Base-by-base conservation (phyloP, 306 rosid species). In the Begonia fuchsioides region DNA sequence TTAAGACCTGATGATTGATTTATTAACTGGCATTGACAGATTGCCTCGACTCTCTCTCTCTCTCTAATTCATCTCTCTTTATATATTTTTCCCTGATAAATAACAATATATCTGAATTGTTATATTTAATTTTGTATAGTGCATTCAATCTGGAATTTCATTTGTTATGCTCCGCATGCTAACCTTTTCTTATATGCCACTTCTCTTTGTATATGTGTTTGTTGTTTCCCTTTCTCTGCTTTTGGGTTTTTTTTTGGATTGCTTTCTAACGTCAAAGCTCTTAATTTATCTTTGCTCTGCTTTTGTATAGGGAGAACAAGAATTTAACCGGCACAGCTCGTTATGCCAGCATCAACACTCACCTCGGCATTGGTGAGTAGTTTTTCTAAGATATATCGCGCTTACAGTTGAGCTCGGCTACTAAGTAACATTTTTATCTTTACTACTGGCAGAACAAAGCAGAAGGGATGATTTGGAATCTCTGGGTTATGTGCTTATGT, bases 251-350 rank as follows among this genome's bases (percentile, higher is more conserved):
- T 19, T 43, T 44, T 13, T 2, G 11, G 12, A 38, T 53, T n/a
- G 58, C 2, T 19, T 55, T 63, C 61, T 44, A 15, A 26, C 0
- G 17, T 11, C 1, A 46, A 16, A 51, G 38, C 16, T 56, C 11
- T 8, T 47, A 16, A 48, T 10, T 52, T 40, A 62, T n/a, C n/a
- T n/a, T n/a, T n/a, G n/a, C n/a, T n/a, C n/a, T 39, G 17, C 20
- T 55, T 20, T 47, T 39, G 17, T 59, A 16, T 53, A 86, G 99
- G 72, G 99, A 92, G 66, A 92, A 92, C 81, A 92, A 92, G 80
- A 92, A 92, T 68, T 96, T 92, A 54, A 92, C 99, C 2, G 99
- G 99, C 64, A 92, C 99, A 59, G 99, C 99, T 58, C 99, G 99
- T 49, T 86, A 92, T 80, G 99, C 99, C 45, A 92, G 99, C 70